Base-by-base conservation (phyloP, 2,329 filamentous ascomycete genomes). In the Fusarium compactum region DNA sequence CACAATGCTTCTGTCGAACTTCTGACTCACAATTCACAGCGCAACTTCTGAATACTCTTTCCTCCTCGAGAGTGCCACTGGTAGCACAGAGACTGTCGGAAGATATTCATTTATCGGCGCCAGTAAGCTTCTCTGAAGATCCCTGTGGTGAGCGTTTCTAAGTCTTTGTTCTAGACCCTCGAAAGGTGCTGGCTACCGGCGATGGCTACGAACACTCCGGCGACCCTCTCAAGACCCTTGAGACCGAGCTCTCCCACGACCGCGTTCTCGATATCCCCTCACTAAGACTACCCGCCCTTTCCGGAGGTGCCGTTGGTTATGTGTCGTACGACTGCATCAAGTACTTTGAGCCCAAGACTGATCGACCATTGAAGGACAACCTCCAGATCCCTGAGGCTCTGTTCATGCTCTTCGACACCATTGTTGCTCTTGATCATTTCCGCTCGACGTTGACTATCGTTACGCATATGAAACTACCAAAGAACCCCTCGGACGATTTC, bases 281-380 rank as follows among this genome's bases (percentile, higher is more conserved):
- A 2, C 83, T 98, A 76, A 88, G 88, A 75, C 86, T 99, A 40
- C 96, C 96, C 54, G 92, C 93, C 27, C 84, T 99, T 82, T 93
- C 93, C 0, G 96, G 95, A 43, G 96, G 96, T 52, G 96, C 95
- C 15, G 94, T 99, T 76, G 96, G 96, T 64, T 99, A 98, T 80
- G 94, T 98, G 8, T 95, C 95, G 56, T 99, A 99, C 78, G 96
- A 99, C 79, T 99, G 96, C 80, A 93, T 99, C 76, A 91, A 91
- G 77, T 98, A 98, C 82, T 99, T 99, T 74, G 96, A 99, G 85
- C 96, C 96, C 67, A 97, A 95, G 86, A 98, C 96, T n/a, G 91
- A 90, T 27, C 89, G 94, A 52, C 89, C 93, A 5, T 89, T 98
- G 85, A 91, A 96, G 81, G 96, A 99, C 81, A 87, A 97, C 30